Evolutionary conservation across 805 yeast genomes (phyloP).

Genomic region (Groenewaldozyma tartarivorans): DNA sequence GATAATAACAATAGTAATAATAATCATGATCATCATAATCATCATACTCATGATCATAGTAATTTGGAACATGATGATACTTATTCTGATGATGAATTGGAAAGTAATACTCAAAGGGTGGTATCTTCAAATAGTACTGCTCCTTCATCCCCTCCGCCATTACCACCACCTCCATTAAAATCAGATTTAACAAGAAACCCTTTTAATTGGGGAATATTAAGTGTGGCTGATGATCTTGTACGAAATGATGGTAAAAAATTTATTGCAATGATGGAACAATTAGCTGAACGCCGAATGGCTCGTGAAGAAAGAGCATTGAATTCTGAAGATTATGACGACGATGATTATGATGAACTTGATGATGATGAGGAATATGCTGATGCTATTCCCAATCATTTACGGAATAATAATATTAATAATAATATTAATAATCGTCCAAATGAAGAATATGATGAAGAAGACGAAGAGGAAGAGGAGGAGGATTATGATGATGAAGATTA

Average conservation of each 20-base stretch:
- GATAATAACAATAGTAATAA: slow-evolving; percentile 6
- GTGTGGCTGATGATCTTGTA: slow-evolving; percentile 72
- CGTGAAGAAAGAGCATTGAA: slow-evolving; percentile 25
- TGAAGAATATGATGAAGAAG: slow-evolving; percentile 16
- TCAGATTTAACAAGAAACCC: background rate
- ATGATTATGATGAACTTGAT: slow-evolving; percentile 12
- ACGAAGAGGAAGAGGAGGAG: slow-evolving; percentile 23
- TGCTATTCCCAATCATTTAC: background rate
- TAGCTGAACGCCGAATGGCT: slow-evolving; percentile 45
- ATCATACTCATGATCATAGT: slow-evolving; percentile 8
- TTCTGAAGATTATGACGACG: slow-evolving; percentile 9
- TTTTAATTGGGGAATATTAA: slow-evolving; percentile 35
- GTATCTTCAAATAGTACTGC: slow-evolving; percentile 20
- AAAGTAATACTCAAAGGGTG: background rate
- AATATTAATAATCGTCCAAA: slow-evolving; percentile 14
- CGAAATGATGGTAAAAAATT: slow-evolving; percentile 71
- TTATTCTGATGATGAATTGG: slow-evolving; percentile 14
- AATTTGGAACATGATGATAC: slow-evolving; percentile 10
- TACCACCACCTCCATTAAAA: background rate
- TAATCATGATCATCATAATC: slow-evolving; percentile 8
- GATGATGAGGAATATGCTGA: slow-evolving; percentile 10
- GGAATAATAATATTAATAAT: slow-evolving; percentile 8
- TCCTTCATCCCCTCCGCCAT: background rate
- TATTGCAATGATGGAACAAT: slow-evolving; percentile 67
- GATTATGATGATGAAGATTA: slow-evolving; percentile 8